A percentile compares a stretch with the other conserved stretches of the same genome.
Conservation (phyloP, 306 rosid species). For the Cucumis melo region DNA sequence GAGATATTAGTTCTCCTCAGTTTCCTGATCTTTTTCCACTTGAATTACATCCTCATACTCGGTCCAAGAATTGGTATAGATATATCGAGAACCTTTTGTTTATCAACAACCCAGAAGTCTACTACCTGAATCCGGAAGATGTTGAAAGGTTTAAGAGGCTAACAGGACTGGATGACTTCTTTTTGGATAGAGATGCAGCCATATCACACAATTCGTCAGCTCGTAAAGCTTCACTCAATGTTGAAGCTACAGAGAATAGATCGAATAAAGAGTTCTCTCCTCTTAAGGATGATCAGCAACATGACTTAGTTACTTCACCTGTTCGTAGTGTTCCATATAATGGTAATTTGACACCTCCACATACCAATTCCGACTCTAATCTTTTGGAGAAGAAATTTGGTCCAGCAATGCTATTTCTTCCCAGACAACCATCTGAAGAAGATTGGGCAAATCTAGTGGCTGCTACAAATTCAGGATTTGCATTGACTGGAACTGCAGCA, state of each 20-base stretch:
- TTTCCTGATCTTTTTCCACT: not conserved
- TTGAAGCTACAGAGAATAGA: not conserved
- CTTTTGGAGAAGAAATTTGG: constrained; percentile 15
- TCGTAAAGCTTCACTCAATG: not conserved
- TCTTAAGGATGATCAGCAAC: not conserved
- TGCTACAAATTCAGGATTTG: constrained; percentile 40
- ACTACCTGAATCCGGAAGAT: constrained; percentile 24
- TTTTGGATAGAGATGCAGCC: constrained; percentile 29
- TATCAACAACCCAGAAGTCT: not conserved
- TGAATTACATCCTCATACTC: not conserved
- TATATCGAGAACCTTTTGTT: not conserved
- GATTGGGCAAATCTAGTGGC: constrained; percentile 47
- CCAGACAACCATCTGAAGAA: constrained; percentile 21
- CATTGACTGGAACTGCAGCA: constrained; percentile 61
- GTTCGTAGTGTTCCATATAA: not conserved
- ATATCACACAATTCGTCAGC: constrained; percentile 9
- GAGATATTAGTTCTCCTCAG: constrained; percentile 1
- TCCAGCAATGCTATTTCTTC: constrained; percentile 52
- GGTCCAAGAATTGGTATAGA: not conserved
- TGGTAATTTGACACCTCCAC: not conserved
- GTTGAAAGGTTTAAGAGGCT: constrained; percentile 59
- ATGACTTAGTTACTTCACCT: not conserved
- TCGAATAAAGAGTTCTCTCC: not conserved
- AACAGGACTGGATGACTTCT: constrained; percentile 37
- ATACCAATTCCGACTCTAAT: constrained; percentile 6